Evolutionary conservation across 2,329 filamentous ascomycete species (phyloP), one percentile per base, ranked within the genome.

Genomic region (Phyllosticta paracitricarpa): DNA sequence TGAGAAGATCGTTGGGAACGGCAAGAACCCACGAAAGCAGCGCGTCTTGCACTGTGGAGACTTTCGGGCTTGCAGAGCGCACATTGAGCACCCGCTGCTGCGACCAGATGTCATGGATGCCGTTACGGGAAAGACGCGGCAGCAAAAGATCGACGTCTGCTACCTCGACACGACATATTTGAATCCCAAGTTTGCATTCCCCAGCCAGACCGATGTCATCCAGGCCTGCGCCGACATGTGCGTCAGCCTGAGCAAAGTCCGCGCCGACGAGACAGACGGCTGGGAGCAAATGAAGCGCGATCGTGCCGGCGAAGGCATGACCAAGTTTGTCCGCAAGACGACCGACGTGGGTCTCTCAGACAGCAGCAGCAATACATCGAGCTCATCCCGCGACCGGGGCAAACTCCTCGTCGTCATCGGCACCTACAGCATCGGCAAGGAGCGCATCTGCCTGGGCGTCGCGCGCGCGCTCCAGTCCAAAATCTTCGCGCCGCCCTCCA

Each of bases 151-250:
- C 60, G 93, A 99, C 69, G 85, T 93, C 28, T 97, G 94, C 76
- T 99, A 99, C 71, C 84, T 99, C 8, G 94, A 99, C 71, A 99
- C 94, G 0, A 99, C 94, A 0, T 99, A 99, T 71, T 82, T 99
- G 10, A 96, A 94, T 65, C 94, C 94, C 0, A 91, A 92, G 65
- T 99, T 97, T 73, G 88, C 93, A 0, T 99, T 99, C 67, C 94
- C 94, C 0, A 87, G 84, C 3, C 94, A 99, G 71, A 82, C 88
- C 61, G 87, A 94, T 66, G 94, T 99, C 60, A 91, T 97, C 64
- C 80, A 83, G 64, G 89, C 93, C 8, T 97, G 91, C 69, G 89
- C 91, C 3, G 88, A 95, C 40, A 85, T 97, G 73, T 97, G 91
- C 69, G 84, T 88, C n/a, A 86, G 82, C 63, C 79, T 93, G 59